Evolutionary conservation across 345 rosid species (phyloP).

Genomic region (Iberis pinnata): DNA sequence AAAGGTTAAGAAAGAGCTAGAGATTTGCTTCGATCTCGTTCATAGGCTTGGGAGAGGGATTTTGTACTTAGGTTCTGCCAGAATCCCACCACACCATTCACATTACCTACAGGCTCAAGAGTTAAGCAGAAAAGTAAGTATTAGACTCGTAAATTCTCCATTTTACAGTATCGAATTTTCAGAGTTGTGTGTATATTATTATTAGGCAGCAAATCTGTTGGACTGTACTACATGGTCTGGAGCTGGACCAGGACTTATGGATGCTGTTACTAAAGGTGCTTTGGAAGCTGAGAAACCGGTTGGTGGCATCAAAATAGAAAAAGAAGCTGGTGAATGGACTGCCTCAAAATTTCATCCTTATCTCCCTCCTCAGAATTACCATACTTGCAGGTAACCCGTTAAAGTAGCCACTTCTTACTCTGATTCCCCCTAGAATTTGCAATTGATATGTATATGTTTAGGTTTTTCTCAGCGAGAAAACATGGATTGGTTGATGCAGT

Average conservation of each 20-base stretch:
- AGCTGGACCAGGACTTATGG: slow-evolving; percentile 96
- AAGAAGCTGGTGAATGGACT: slow-evolving; percentile 91
- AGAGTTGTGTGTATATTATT: background rate
- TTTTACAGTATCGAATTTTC: background rate
- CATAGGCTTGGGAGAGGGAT: slow-evolving; percentile 75
- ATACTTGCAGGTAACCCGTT: slow-evolving; percentile 97
- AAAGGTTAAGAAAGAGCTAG: slow-evolving; percentile 82
- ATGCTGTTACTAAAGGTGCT: slow-evolving; percentile 83
- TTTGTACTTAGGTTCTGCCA: slow-evolving; percentile 77
- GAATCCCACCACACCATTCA: slow-evolving; percentile 62
- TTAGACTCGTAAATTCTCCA: background rate
- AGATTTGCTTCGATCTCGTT: slow-evolving; percentile 61
- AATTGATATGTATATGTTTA: slow-evolving; percentile 17
- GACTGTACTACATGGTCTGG: slow-evolving; percentile 93
- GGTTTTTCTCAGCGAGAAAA: slow-evolving; percentile 96
- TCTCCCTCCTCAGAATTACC: slow-evolving; percentile 63
- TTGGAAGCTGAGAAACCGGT: slow-evolving; percentile 64
- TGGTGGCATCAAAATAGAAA: slow-evolving; percentile 78
- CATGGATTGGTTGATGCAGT: slow-evolving; percentile 86
- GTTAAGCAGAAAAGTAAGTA: slow-evolving; percentile 66
- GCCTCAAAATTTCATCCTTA: slow-evolving; percentile 79
- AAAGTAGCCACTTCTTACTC: too few relatives aligned
- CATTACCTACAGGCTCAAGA: slow-evolving; percentile 58
- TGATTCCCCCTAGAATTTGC: too few relatives aligned
- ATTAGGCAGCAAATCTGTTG: slow-evolving; percentile 70